Evolutionary conservation across 2,329 filamentous ascomycete genomes (phyloP), one percentile per base, ranked within the genome.

Genomic region (Paracoccidioides lutzii): DNA sequence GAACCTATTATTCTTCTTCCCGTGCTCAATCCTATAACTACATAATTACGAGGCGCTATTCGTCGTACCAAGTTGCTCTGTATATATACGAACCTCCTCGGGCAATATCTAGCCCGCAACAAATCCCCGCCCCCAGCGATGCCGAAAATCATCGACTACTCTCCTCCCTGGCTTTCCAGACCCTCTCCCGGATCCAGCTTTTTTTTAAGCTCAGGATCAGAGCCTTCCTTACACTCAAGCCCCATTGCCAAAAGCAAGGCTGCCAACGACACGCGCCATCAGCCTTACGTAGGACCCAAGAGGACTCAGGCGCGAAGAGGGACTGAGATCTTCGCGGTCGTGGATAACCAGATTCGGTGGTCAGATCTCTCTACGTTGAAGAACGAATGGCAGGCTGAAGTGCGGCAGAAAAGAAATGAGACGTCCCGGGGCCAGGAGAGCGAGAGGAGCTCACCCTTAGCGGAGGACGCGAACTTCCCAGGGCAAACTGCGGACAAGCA

Each of bases 341-440:
- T 87, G 43, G 90, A 90, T 51, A 90, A 86, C 63, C 88, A 97
- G 70, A 86, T 98, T 59, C 81, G 90, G 69, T 98, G 93, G 90
- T 85, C 87, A 8, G 88, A 95, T 71, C 73, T 98, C 55, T 81
- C 83, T 53, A 81, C 84, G 57, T 70, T 97, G 65, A 95, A 94
- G 74, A 87, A 82, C 55, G 67, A 73, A 61, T 76, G 73, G 73
- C 71, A 75, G 59, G 68, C 73, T 50, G 63, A 66, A 53, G 60
- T 66, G n/a, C 66, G 64, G 55, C 65, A 67, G 44, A 70, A 68
- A 59, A 59, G 58, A 43, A 67, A 67, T 54, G 57, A 51, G 45
- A 44, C 64, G 38, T 57, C 62, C 42, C 56, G 63, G 63, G 44
- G 60, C 63, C 52, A 61, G 61, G 44, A 46, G 15, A 51, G 8